phyloP scores from a whole-genome alignment of 108 stramenopile species.

The Fragilariopsis cylindrus region DNA sequence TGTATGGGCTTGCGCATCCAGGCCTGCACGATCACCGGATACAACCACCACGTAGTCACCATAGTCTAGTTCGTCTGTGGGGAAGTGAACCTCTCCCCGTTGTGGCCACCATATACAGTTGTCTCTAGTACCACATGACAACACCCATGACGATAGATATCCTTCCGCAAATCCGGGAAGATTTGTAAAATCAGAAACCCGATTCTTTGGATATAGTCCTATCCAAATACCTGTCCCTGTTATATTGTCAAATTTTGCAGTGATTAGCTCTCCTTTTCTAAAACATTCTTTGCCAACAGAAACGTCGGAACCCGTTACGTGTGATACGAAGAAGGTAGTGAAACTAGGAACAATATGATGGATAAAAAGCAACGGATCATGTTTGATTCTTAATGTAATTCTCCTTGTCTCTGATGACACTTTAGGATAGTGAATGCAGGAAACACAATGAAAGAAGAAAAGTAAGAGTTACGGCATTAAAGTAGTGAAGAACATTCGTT shows the following conservation, averaged over 20 bases:
- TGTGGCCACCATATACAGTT: not conserved
- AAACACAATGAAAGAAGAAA: too few relatives aligned
- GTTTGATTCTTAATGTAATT: too few relatives aligned
- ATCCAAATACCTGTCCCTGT: slow-evolving; percentile 12
- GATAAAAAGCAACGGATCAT: too few relatives aligned
- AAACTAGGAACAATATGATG: too few relatives aligned
- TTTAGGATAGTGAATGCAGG: too few relatives aligned
- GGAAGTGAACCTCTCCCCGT: not conserved
- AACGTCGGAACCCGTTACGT: not conserved
- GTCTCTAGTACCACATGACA: slow-evolving; percentile 12
- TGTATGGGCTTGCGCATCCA: not conserved
- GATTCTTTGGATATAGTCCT: slow-evolving; percentile 1
- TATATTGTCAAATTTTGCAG: not conserved
- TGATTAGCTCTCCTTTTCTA: slow-evolving; percentile 12
- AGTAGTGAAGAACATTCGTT: too few relatives aligned
- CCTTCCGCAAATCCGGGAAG: not conserved
- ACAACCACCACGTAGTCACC: slow-evolving; percentile 11
- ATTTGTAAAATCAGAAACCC: not conserved
- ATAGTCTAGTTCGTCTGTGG: slow-evolving; percentile 3
- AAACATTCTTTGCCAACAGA: not conserved
- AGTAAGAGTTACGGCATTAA: too few relatives aligned
- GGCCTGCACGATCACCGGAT: slow-evolving; percentile 1
- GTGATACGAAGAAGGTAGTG: too few relatives aligned
- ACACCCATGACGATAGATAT: slow-evolving; percentile 4
- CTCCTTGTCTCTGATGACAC: too few relatives aligned